A percentile compares a stretch with the other conserved stretches of the same genome.
These are phyloP conservation scores for Cucumis sativus DNA, from an alignment of 306 rosid species.

Conservation along the genomic window DNA sequence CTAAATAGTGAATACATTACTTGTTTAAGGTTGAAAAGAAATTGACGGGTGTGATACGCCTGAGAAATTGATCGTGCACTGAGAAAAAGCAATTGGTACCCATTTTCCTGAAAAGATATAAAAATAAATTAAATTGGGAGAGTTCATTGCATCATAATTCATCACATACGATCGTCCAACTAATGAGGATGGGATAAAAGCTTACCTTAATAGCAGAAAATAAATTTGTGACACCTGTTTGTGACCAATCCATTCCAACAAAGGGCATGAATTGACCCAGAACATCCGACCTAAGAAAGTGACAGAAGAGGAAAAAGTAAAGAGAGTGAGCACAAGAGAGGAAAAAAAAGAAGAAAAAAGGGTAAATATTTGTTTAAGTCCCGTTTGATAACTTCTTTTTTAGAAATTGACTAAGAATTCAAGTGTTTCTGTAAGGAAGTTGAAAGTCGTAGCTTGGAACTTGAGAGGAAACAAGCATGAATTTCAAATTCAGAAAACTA, in stretches of 20 bases:
- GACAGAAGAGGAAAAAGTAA: constrained; percentile 11
- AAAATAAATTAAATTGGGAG: not conserved
- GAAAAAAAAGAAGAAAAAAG: not conserved
- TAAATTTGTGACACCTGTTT: constrained; percentile 86
- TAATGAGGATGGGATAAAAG: constrained; percentile 8
- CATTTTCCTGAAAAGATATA: constrained; percentile 60
- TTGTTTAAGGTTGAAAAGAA: constrained; percentile 86
- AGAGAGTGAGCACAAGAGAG: not conserved
- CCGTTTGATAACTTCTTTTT: not conserved
- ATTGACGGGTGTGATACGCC: constrained; percentile 73
- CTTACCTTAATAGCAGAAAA: constrained; percentile 95
- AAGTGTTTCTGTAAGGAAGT: too few relatives aligned
- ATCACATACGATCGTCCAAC: constrained; percentile 4
- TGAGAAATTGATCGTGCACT: constrained; percentile 98
- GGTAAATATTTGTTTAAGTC: not conserved
- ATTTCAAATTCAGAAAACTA: too few relatives aligned
- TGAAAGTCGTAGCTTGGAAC: too few relatives aligned
- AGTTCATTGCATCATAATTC: not conserved
- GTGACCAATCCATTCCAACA: constrained; percentile 99
- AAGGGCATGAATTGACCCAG: constrained; percentile 99
- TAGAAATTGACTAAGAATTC: too few relatives aligned
- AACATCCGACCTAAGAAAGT: constrained; percentile 70
- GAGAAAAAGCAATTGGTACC: constrained; percentile 86
- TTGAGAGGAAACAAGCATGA: too few relatives aligned
- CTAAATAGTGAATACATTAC: constrained; percentile 27